phyloP scores from a whole-genome alignment of 225 moss, liverwort and hornwort genomes.

The Anthoceros angustus region DNA sequence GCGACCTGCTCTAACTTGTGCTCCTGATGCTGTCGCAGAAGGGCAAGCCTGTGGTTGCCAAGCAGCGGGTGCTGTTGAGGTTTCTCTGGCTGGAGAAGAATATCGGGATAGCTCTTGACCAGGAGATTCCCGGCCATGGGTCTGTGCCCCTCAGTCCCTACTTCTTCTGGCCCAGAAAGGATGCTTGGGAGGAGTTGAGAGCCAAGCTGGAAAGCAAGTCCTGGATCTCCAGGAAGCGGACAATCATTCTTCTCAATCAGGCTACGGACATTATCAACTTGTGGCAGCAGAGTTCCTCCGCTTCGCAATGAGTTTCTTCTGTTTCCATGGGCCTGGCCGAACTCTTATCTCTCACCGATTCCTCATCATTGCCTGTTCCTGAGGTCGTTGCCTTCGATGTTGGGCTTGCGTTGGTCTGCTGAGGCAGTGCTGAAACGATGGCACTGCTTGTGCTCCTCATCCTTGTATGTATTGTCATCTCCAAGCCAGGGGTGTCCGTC shows the following conservation, averaged over 20 bases:
- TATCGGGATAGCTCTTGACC: conserved; percentile 90
- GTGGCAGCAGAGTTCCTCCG: conserved; percentile 96
- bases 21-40: neutral
- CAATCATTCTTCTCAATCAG: conserved; percentile 91
- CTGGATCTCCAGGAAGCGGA: conserved; percentile 89
- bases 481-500: too few relatives aligned
- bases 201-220: conserved; percentile 89
- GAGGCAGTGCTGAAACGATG: too few relatives aligned
- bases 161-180: conserved; percentile 98
- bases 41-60: conserved; percentile 8
- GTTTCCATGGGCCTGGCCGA: neutral
- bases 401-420: too few relatives aligned
- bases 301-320: conserved; percentile 3
- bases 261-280: conserved; percentile 96
- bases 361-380: too few relatives aligned
- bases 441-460: too few relatives aligned
- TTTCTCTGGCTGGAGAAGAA: conserved; percentile 99
- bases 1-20: neutral
- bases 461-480: too few relatives aligned
- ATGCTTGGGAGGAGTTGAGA: conserved; percentile 94
- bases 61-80: conserved; percentile 75
- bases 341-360: too few relatives aligned
- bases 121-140: conserved; percentile 94
- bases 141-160: conserved; percentile 84
- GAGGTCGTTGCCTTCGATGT: too few relatives aligned